Conservation (phyloP, 805 yeast genomes). For the Kodamaea sagamina region DNA sequence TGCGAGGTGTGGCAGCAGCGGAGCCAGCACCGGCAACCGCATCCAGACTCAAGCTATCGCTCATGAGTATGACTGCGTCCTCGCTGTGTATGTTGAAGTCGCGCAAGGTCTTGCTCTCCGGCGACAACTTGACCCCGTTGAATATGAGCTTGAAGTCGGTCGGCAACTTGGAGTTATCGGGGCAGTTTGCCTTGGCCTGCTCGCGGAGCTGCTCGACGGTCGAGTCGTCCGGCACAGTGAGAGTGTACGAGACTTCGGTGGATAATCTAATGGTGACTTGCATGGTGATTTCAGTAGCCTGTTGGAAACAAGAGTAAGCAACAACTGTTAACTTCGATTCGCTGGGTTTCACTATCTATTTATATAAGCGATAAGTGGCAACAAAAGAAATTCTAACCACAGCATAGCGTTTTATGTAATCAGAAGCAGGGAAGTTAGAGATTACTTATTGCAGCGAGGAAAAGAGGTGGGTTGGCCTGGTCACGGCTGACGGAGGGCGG, state of each 20-base stretch:
- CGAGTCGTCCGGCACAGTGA: constrained; percentile 54
- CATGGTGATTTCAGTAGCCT: constrained; percentile 31
- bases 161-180: constrained; percentile 35
- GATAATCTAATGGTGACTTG: constrained; percentile 51
- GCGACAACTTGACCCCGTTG: constrained; percentile 42
- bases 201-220: constrained; percentile 53
- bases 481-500: too few relatives aligned
- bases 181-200: constrained; percentile 43
- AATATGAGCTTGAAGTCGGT: constrained; percentile 39
- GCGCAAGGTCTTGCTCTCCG: constrained; percentile 25
- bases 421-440: too few relatives aligned
- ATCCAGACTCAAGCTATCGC: constrained; percentile 15
- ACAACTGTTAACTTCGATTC: neutral
- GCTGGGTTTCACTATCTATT: constrained; percentile 8
- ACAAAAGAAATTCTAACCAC: constrained; percentile 10
- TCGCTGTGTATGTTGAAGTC: constrained; percentile 21
- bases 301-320: neutral
- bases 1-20: constrained; percentile 20
- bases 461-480: too few relatives aligned
- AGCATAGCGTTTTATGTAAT: constrained; percentile 1
- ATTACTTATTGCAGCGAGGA: too few relatives aligned
- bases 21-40: constrained; percentile 17
- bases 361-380: constrained; percentile 10
- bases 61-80: constrained; percentile 28
- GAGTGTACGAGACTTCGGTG: constrained; percentile 44